Conservation (phyloP, 148 eudicot genomes). For the Vaccinium darrowii region DNA sequence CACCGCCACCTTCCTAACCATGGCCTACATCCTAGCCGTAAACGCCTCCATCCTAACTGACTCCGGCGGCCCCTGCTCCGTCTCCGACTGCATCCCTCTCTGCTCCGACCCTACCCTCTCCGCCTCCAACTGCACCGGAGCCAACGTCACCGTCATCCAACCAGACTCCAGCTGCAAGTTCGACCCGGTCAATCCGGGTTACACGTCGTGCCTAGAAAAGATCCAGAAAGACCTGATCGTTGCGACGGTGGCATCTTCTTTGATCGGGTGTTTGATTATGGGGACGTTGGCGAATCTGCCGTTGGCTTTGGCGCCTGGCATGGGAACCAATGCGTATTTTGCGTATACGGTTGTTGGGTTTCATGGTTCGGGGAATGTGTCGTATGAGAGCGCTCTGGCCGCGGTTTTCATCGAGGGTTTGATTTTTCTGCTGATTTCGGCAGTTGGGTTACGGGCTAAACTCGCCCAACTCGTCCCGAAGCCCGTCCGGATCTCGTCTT, state of each 20-base stretch:
- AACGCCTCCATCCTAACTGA: conserved; percentile 89
- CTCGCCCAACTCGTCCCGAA: conserved; percentile 74
- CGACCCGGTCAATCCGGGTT: conserved; percentile 83
- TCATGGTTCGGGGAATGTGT: conserved; percentile 81
- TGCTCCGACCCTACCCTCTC: conserved; percentile 58
- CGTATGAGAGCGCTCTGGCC: conserved; percentile 67
- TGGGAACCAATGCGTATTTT: conserved; percentile 93
- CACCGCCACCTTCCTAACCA: conserved; percentile 91
- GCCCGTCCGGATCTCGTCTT: conserved; percentile 80
- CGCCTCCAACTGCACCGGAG: conserved; percentile 40
- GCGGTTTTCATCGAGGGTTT: conserved; percentile 84
- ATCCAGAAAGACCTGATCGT: conserved; percentile 71
- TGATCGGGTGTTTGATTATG: conserved; percentile 82
- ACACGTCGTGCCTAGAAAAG: conserved; percentile 49
- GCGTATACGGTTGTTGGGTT: conserved; percentile 90
- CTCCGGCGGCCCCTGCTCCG: conserved; percentile 88
- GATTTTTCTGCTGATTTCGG: conserved; percentile 66
- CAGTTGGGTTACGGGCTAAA: conserved; percentile 65
- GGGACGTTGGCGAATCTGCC: conserved; percentile 85
- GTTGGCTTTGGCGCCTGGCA: conserved; percentile 82
- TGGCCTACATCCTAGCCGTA: conserved; percentile 97
- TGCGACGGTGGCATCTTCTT: conserved; percentile 76
- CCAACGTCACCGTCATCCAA: conserved; percentile 32
- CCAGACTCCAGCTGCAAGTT: conserved; percentile 71
- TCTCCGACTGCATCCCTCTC: conserved; percentile 68